A percentile compares a stretch with the other conserved stretches of the same genome.
phyloP scores from a whole-genome alignment of 2,329 filamentous ascomycete genomes.

The Peltaster fructicola region DNA sequence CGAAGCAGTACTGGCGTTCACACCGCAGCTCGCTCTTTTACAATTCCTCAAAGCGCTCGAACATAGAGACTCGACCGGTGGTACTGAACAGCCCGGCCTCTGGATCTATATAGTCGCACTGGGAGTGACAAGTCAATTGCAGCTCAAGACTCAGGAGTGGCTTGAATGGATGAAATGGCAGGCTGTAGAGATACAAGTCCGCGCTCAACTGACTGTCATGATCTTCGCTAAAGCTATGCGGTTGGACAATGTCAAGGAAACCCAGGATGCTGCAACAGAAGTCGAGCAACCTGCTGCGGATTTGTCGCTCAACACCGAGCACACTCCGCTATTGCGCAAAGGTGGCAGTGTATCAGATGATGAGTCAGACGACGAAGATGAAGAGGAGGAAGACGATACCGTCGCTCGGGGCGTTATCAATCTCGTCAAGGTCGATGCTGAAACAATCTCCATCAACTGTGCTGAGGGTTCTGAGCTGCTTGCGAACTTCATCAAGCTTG shows the following conservation, averaged over 20 bases:
- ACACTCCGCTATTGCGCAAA: not conserved
- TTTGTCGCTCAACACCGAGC: not conserved
- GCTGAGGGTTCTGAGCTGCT: not conserved
- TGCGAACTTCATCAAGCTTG: not conserved
- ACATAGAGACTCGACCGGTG: no score
- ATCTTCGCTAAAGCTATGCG: conserved; percentile 1
- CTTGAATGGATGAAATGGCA: no score
- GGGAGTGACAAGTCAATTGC: no score
- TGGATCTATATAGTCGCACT: no score
- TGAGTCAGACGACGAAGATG: conserved; percentile 16
- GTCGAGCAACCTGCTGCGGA: not conserved
- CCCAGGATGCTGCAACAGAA: no score
- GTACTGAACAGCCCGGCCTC: no score
- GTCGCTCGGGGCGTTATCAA: conserved; percentile 21
- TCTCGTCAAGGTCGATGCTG: conserved; percentile 10
- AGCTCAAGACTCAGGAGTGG: no score
- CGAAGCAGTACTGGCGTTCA: no score
- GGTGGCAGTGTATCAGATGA: not conserved
- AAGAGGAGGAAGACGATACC: conserved; percentile 20
- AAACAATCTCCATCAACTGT: conserved; percentile 5
- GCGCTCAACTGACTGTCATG: not conserved
- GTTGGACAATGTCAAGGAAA: no score
- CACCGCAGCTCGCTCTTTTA: no score
- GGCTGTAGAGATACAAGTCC: not conserved
- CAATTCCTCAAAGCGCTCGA: no score